phyloP scores from a whole-genome alignment of 768 basidiomycete species.

The Cystobasidium ongulense region DNA sequence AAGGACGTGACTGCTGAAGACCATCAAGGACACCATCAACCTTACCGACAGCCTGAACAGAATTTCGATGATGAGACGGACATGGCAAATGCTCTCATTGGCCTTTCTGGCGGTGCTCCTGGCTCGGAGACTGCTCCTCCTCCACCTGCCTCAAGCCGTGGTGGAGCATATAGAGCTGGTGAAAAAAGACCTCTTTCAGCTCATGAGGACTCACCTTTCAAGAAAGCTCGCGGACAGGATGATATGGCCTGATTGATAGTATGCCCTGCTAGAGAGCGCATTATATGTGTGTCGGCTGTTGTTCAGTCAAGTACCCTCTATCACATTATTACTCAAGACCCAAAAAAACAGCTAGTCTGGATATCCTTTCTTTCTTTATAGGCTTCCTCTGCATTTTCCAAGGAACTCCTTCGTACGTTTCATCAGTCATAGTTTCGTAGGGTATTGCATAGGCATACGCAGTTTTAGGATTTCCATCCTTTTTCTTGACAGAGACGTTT shows the following conservation, averaged over 20 bases:
- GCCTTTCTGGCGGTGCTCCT: slow-evolving; percentile 51
- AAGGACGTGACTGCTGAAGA: too few species aligned
- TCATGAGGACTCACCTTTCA: not conserved
- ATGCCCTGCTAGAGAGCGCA: not conserved
- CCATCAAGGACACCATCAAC: not conserved
- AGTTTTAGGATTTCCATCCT: too few species aligned
- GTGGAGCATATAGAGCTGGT: not conserved
- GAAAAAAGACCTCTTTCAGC: not conserved
- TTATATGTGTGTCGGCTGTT: too few species aligned
- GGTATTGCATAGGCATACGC: too few species aligned
- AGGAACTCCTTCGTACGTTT: too few species aligned
- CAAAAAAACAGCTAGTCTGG: too few species aligned
- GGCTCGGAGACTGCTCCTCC: not conserved
- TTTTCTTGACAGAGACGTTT: too few species aligned
- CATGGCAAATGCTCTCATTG: slow-evolving; percentile 56
- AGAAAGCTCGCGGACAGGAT: not conserved
- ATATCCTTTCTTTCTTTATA: too few species aligned
- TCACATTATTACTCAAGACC: too few species aligned
- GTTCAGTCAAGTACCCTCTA: too few species aligned
- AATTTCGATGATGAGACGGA: slow-evolving; percentile 91
- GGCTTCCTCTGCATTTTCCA: too few species aligned
- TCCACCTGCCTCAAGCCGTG: not conserved
- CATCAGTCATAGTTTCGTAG: too few species aligned
- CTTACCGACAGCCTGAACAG: slow-evolving; percentile 53
- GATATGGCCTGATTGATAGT: not conserved